Percentiles rank a stretch among this genome's conserved stretches.
These are phyloP conservation scores for Pinus tabuliformis DNA, from an alignment of 75 land plant genomes.

Conservation along the genomic window DNA sequence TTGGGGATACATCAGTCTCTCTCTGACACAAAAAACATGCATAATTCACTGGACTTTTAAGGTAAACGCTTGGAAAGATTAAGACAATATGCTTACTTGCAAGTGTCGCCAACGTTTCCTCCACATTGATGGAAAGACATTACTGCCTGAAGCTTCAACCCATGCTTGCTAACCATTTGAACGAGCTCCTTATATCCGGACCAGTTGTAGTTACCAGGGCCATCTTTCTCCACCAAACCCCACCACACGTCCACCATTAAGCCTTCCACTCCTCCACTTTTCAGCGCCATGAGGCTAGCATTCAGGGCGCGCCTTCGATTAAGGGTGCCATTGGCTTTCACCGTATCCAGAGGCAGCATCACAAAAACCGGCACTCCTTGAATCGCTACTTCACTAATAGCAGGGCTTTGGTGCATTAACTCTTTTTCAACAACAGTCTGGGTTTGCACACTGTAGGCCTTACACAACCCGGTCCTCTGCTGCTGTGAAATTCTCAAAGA, in stretches of 20 bases:
- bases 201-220: conserved; percentile 68
- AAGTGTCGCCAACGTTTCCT: conserved; percentile 84
- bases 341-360: conserved; percentile 80
- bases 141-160: conserved; percentile 75
- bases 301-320: conserved; percentile 58
- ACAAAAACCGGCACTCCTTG: conserved; percentile 62
- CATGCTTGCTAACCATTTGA: conserved; percentile 60
- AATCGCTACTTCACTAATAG: not conserved
- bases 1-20: no score
- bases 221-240: conserved; percentile 83
- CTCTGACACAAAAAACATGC: no score
- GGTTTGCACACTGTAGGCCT: not conserved
- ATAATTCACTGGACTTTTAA: no score
- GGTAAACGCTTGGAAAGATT: no score
- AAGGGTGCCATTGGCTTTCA: conserved; percentile 37
- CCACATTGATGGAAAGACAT: conserved; percentile 92
- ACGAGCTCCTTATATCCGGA: conserved; percentile 70
- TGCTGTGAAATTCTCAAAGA: not conserved
- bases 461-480: not conserved
- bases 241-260: conserved; percentile 92
- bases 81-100: conserved; percentile 42
- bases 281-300: conserved; percentile 76
- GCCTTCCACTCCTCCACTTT: conserved; percentile 79
- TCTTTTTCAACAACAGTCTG: not conserved
- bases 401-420: not conserved